These are phyloP conservation scores for Microcyclosporella mali DNA, from an alignment of 2,329 filamentous ascomycete genomes.

Conservation along the genomic window DNA sequence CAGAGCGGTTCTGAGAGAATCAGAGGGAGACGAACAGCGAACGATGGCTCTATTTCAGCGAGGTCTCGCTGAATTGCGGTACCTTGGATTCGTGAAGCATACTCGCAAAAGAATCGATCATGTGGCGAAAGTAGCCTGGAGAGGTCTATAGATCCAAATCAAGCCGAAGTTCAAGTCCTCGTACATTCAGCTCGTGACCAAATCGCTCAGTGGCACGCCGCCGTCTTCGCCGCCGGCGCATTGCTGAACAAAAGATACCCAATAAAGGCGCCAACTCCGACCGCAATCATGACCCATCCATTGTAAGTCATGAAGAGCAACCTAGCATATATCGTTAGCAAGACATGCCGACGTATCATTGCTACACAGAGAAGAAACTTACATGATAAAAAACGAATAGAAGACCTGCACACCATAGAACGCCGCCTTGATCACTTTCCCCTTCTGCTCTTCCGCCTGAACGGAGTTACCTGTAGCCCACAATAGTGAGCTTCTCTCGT, in stretches of 20 bases:
- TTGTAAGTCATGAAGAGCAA: conserved; percentile 99
- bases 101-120: conserved; percentile 92
- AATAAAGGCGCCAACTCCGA: conserved; percentile 79
- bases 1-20: conserved; percentile 53
- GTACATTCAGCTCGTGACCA: background rate
- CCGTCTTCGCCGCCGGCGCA: conserved; percentile 69
- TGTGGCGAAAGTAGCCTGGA: conserved; percentile 74
- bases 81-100: conserved; percentile 78
- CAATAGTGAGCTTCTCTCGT: conserved; percentile 62
- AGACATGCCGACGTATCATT: conserved; percentile 2
- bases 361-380: conserved; percentile 42
- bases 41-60: conserved; percentile 70
- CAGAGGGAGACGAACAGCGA: conserved; percentile 30
- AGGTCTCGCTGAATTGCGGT: conserved; percentile 74
- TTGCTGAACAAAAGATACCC: conserved; percentile 80
- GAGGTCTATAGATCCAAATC: conserved; percentile 54
- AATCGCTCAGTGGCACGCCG: conserved; percentile 69
- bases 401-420: conserved; percentile 93
- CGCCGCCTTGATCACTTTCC: conserved; percentile 70
- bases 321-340: conserved; percentile 47
- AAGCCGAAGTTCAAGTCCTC: background rate
- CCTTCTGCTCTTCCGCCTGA: conserved; percentile 51
- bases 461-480: conserved; percentile 39
- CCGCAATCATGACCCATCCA: conserved; percentile 91
- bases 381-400: conserved; percentile 99